phyloP scores from a whole-genome alignment of 129 eudicot species.

The Chrysanthemum lavandulifolium region DNA sequence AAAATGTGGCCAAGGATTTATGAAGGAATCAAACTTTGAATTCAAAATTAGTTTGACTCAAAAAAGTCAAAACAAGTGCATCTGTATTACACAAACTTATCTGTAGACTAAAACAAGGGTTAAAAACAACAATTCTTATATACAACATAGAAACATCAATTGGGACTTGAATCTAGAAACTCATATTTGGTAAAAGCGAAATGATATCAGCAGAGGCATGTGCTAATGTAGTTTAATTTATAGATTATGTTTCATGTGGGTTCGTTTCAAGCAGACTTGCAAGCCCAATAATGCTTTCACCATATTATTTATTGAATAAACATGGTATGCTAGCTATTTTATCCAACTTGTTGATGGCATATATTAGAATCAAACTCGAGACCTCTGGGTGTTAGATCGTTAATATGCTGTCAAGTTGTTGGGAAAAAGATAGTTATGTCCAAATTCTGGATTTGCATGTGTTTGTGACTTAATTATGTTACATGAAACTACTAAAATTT shows the following conservation, averaged over 20 bases:
- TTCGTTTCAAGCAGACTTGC: background rate
- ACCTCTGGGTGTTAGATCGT: background rate
- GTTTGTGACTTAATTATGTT: slow-evolving; percentile 1
- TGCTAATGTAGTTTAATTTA: background rate
- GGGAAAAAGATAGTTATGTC: slow-evolving; percentile 1
- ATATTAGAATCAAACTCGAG: background rate
- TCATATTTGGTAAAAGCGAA: slow-evolving; percentile 9
- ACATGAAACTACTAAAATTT: background rate
- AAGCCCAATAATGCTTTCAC: slow-evolving; percentile 4
- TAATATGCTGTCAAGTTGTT: background rate
- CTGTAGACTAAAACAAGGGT: slow-evolving; percentile 1
- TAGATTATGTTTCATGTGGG: background rate
- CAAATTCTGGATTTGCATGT: slow-evolving; percentile 4
- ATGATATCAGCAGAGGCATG: background rate
- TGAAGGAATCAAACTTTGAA: background rate
- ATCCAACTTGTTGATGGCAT: background rate
- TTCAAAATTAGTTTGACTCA: slow-evolving; percentile 14
- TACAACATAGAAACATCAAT: background rate
- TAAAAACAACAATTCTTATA: slow-evolving; percentile 2
- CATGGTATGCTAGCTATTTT: slow-evolving; percentile 2
- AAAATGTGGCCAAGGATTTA: slow-evolving; percentile 11
- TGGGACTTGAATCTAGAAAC: slow-evolving; percentile 13
- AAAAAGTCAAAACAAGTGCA: background rate
- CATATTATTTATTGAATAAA: background rate
- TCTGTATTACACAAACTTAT: slow-evolving; percentile 11